Base-by-base conservation (phyloP, 2,329 filamentous ascomycete genomes). In the Penicillium glabrum region DNA sequence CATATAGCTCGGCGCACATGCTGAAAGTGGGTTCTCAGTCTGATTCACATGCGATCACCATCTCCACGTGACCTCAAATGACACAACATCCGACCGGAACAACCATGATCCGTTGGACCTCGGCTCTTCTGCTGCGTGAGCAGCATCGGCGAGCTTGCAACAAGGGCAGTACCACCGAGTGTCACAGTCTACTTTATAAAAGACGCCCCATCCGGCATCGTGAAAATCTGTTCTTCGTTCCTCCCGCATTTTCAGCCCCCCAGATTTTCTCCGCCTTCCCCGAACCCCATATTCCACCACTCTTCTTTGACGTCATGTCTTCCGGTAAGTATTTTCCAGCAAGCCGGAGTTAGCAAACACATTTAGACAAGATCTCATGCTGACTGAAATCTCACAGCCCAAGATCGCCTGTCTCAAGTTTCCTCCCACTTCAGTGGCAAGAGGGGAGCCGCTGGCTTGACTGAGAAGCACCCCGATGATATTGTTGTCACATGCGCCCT, bases 401-500 rank as follows among this genome's bases (percentile, higher is more conserved):
- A 83, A 67, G 80, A 83, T 64, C 83, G 85, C 67, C 80, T 87
- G 49, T 79, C 77, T 58, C 83, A 86, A 72, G 82, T 87, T 59
- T 76, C 80, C 53, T 79, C 80, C 63, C 85, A 87, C 69, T 75
- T 86, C 62, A 72, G 75, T 39, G 63, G 65, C 59, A 68, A 71
- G 63, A 72, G 72, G 61, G 74, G 74, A 49, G 67, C 61, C 46
- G 66, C 72, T 49, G 67, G 67, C 47, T 61, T 77, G 64, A 71
- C 69, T 47, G 71, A 74, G 51, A 77, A 87, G 72, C 78, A 81
- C 61, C 80, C 84, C 47, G 83, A 87, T 74, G 85, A 88, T 74
- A 86, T 98, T 64, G 95, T 99, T 69, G 87, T 99, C 61, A 98
- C 95, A 61, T 91, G 90, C 65, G 91, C 90, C 66, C 90, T 97